These are phyloP conservation scores for Solanum paucissectum DNA, from an alignment of 257 asterid species.

Conservation along the genomic window DNA sequence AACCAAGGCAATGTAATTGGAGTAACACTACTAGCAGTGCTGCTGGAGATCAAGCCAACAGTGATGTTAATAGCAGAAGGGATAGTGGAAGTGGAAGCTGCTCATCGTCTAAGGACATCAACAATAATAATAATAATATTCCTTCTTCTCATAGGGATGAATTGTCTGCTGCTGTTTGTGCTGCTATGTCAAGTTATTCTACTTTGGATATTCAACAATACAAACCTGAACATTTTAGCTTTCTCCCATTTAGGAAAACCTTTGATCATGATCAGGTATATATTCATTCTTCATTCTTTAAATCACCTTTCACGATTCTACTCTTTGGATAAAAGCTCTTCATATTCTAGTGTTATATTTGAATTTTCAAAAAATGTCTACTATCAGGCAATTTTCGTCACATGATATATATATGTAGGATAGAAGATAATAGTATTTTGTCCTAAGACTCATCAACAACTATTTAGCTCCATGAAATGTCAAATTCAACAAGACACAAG, in stretches of 20 bases:
- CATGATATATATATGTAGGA: not conserved
- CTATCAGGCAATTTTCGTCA: not conserved
- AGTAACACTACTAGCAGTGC: not conserved
- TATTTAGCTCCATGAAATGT: not conserved
- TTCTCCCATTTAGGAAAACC: slow-evolving; percentile 54
- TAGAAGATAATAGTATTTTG: not conserved
- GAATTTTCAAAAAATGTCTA: not conserved
- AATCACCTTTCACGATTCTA: not conserved
- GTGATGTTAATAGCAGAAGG: slow-evolving; percentile 21
- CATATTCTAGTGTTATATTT: not conserved
- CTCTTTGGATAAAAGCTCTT: not conserved
- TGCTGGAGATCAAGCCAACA: slow-evolving; percentile 8
- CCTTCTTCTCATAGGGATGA: slow-evolving; percentile 34
- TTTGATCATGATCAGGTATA: slow-evolving; percentile 56
- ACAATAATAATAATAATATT: not conserved
- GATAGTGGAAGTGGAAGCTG: slow-evolving; percentile 43
- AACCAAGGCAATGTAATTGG: slow-evolving; percentile 91
- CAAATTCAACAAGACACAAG: slow-evolving; percentile 4
- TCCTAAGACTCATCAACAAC: not conserved
- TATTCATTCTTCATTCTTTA: not conserved
- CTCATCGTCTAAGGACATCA: slow-evolving; percentile 45
- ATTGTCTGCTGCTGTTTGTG: slow-evolving; percentile 30
- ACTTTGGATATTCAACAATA: slow-evolving; percentile 57
- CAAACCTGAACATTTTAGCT: slow-evolving; percentile 64
- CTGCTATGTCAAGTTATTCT: slow-evolving; percentile 35